These are phyloP conservation scores for Lachancea thermotolerans DNA, from an alignment of 805 yeast genomes.

Conservation along the genomic window DNA sequence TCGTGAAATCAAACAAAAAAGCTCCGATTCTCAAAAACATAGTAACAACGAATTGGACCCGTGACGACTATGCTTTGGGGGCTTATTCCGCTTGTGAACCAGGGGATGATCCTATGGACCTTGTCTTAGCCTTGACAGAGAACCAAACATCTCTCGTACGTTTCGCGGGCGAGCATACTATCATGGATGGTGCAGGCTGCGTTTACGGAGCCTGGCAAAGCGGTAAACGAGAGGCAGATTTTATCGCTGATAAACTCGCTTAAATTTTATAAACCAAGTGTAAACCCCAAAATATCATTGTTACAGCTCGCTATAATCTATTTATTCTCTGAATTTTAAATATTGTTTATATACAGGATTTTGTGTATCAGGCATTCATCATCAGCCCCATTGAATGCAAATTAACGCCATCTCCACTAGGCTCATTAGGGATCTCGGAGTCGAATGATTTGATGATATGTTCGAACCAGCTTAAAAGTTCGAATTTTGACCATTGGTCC, in stretches of 20 bases:
- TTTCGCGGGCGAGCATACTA: constrained; percentile 90
- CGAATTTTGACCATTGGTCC: constrained; percentile 17
- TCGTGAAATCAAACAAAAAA: not conserved
- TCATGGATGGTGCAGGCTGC: constrained; percentile 82
- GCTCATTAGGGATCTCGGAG: constrained; percentile 14
- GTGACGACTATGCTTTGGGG: constrained; percentile 72
- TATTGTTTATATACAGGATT: not conserved
- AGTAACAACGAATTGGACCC: constrained; percentile 67
- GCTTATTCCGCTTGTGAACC: constrained; percentile 69
- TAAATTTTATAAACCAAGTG: not conserved
- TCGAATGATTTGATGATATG: constrained; percentile 16
- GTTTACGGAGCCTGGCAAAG: constrained; percentile 87
- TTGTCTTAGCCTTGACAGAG: constrained; percentile 52
- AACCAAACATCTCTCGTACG: constrained; percentile 52
- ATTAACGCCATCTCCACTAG: not conserved
- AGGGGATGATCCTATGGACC: constrained; percentile 61
- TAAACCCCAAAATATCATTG: too few relatives aligned
- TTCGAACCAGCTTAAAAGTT: constrained; percentile 26
- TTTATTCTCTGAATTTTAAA: too few relatives aligned
- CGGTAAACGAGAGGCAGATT: constrained; percentile 52
- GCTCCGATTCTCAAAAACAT: constrained; percentile 36
- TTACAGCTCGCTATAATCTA: too few relatives aligned
- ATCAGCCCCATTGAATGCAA: constrained; percentile 4
- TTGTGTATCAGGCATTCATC: not conserved
- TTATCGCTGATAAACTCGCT: constrained; percentile 22